These are phyloP conservation scores for Lophiotrema nucula DNA, from an alignment of 495 filamentous ascomycete species.

Conservation along the genomic window DNA sequence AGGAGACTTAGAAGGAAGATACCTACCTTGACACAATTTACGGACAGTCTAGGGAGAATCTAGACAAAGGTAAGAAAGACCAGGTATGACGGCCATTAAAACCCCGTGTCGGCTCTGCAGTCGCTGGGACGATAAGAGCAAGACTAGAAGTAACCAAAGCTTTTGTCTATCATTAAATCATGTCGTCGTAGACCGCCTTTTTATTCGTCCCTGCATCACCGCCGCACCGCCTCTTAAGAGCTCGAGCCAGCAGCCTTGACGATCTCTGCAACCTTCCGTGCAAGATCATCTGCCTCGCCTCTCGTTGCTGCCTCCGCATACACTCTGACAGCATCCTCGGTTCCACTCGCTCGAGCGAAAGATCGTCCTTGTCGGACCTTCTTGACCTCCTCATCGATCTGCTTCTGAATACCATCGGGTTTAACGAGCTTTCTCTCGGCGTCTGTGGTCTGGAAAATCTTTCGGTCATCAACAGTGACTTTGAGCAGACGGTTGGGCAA, in stretches of 20 bases:
- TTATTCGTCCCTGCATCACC: too few species aligned
- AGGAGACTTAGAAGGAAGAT: too few species aligned
- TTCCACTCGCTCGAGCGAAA: constrained; percentile 90
- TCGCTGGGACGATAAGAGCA: too few species aligned
- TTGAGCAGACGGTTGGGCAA: constrained; percentile 92
- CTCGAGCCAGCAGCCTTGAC: constrained; percentile 49
- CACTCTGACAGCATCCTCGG: constrained; percentile 92
- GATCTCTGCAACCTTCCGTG: constrained; percentile 73
- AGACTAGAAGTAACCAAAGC: too few species aligned
- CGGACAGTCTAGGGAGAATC: too few species aligned
- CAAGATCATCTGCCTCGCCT: constrained; percentile 65
- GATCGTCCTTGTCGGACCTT: constrained; percentile 88
- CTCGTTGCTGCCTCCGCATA: constrained; percentile 94
- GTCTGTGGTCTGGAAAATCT: constrained; percentile 82
- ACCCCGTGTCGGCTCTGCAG: too few species aligned
- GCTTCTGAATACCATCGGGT: constrained; percentile 72
- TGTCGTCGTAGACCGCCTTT: too few species aligned
- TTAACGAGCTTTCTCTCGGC: constrained; percentile 84
- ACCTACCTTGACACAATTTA: too few species aligned
- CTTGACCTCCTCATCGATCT: constrained; percentile 81
- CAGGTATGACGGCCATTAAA: too few species aligned
- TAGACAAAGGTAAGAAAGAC: too few species aligned
- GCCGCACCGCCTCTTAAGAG: too few species aligned
- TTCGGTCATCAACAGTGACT: constrained; percentile 83
- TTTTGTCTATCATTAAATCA: too few species aligned